Percentiles rank a stretch among this genome's conserved stretches.
Evolutionary conservation across 768 basidiomycete species (phyloP).

Genomic region (Boletus vermiculosoides): DNA sequence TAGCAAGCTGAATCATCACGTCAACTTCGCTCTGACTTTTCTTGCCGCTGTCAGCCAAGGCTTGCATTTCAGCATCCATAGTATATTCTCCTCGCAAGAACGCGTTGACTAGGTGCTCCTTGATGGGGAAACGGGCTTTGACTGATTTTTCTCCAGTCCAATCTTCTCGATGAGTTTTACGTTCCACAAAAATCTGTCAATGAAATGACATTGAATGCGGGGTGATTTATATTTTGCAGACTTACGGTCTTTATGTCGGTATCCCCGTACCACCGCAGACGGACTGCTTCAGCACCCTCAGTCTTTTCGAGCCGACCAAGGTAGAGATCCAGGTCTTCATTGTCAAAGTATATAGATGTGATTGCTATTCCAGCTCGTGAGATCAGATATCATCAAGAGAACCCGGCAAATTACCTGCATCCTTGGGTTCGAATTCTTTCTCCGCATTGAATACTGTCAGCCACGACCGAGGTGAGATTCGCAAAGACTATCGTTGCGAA

Average conservation of each 20-base stretch:
- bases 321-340: constrained; percentile 93
- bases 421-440: constrained; percentile 86
- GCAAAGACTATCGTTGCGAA: neutral
- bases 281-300: constrained; percentile 96
- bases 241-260: constrained; percentile 73
- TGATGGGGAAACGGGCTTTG: constrained; percentile 94
- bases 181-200: constrained; percentile 77
- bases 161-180: constrained; percentile 93
- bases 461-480: constrained; percentile 6
- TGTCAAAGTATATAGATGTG: constrained; percentile 96
- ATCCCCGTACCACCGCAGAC: constrained; percentile 97
- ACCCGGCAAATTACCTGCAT: constrained; percentile 53
- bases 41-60: constrained; percentile 83
- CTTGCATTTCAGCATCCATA: constrained; percentile 91
- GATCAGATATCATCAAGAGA: neutral
- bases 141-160: constrained; percentile 99
- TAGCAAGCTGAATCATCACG: constrained; percentile 93
- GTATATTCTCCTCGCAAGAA: constrained; percentile 89
- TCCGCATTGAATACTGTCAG: constrained; percentile 84
- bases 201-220: neutral
- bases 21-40: constrained; percentile 92
- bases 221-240: constrained; percentile 2
- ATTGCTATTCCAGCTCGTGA: constrained; percentile 57
- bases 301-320: constrained; percentile 97
- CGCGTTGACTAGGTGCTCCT: constrained; percentile 89